Conservation (phyloP, 345 rosid genomes). For the Acer saccharum region DNA sequence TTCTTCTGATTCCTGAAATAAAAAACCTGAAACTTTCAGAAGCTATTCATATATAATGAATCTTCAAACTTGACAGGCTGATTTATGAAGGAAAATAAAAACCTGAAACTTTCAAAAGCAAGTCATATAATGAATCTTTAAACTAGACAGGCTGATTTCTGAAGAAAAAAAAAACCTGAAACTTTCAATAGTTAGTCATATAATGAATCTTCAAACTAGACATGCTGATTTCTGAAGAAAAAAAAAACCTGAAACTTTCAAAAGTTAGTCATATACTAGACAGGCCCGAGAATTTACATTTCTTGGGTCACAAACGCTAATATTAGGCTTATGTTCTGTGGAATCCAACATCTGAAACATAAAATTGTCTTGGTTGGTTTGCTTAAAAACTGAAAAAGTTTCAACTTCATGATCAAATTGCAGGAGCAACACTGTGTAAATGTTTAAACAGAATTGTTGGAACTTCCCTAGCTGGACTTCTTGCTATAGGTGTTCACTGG, state of each 20-base stretch:
- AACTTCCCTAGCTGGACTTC: constrained; percentile 48
- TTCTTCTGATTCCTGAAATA: not conserved
- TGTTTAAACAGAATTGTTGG: constrained; percentile 46
- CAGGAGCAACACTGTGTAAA: constrained; percentile 46
- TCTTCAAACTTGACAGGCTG: not conserved
- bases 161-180: no score
- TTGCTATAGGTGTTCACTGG: constrained; percentile 52
- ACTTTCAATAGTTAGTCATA: no score
- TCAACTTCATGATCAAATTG: constrained; percentile 4
- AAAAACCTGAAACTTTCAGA: not conserved
- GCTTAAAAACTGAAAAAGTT: not conserved
- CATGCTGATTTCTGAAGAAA: no score
- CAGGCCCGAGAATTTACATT: not conserved
- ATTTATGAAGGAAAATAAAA: not conserved
- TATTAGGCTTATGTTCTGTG: not conserved
- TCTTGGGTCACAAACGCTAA: not conserved
- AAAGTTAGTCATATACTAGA: no score
- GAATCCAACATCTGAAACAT: not conserved
- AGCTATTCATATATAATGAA: not conserved
- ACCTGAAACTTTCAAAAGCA: not conserved
- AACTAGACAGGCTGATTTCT: not conserved
- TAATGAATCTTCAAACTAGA: no score
- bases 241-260: no score
- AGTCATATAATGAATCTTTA: not conserved
- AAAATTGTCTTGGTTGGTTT: not conserved